phyloP scores from a whole-genome alignment of 352 stramenopile genomes.

The Phytophthora ramorum region DNA sequence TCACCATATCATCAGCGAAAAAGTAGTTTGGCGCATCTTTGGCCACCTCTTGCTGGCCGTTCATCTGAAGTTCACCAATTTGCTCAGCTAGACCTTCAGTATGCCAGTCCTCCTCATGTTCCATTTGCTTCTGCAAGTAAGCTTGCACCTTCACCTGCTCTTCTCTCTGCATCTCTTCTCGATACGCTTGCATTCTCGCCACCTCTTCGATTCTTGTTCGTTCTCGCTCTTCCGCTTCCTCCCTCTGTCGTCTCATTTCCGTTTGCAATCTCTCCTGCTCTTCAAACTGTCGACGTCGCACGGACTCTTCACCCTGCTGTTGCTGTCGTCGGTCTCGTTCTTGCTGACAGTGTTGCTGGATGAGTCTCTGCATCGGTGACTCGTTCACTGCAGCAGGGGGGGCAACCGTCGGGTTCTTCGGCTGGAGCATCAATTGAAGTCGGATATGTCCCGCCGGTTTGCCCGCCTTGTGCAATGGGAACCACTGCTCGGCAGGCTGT shows the following conservation, averaged over 20 bases:
- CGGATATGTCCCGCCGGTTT: constrained; percentile 53
- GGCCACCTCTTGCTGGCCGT: constrained; percentile 6
- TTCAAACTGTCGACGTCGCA: constrained; percentile 30
- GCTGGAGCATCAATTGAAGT: constrained; percentile 51
- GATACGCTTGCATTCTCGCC: constrained; percentile 16
- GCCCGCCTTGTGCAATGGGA: constrained; percentile 60
- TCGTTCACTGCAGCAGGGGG: constrained; percentile 21
- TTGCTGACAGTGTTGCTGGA: constrained; percentile 35
- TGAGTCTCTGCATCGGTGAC: constrained; percentile 34
- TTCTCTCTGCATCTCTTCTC: constrained; percentile 21
- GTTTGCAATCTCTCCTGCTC: constrained; percentile 23
- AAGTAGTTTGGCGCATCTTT: constrained; percentile 5
- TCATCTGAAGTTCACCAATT: constrained; percentile 18
- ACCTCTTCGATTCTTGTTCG: constrained; percentile 12
- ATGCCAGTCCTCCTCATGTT: constrained; percentile 30
- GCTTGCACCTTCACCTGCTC: constrained; percentile 25
- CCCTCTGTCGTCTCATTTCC: constrained; percentile 14
- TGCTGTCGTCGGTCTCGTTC: constrained; percentile 22
- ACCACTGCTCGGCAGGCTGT: constrained; percentile 61
- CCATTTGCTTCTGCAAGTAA: constrained; percentile 33
- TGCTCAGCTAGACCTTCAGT: constrained; percentile 3
- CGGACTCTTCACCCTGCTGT: constrained; percentile 10
- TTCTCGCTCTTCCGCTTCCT: constrained; percentile 20
- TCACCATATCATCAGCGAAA: constrained; percentile 30
- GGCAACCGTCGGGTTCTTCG: constrained; percentile 16